These are phyloP conservation scores for Boletales sp. DNA, from an alignment of 768 basidiomycete genomes.

Conservation along the genomic window DNA sequence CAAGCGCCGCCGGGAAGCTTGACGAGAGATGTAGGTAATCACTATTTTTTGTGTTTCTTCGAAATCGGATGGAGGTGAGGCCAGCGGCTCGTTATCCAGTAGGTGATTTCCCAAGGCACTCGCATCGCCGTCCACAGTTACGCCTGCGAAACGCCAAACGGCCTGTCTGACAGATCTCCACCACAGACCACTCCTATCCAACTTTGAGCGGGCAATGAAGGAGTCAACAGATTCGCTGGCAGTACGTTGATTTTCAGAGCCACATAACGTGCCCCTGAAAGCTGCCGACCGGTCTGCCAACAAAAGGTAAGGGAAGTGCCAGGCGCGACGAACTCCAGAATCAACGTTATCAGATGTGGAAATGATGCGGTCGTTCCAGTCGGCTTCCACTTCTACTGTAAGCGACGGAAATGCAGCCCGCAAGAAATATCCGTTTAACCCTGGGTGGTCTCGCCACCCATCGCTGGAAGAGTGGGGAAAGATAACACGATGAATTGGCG, in stretches of 20 bases:
- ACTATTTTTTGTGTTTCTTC: slow-evolving; percentile 49
- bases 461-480: slow-evolving; percentile 58
- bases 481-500: slow-evolving; percentile 63
- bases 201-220: slow-evolving; percentile 39
- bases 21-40: slow-evolving; percentile 72
- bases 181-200: slow-evolving; percentile 48
- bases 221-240: slow-evolving; percentile 65
- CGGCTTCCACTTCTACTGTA: slow-evolving; percentile 61
- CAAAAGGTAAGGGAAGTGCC: slow-evolving; percentile 67
- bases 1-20: slow-evolving; percentile 50
- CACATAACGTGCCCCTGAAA: slow-evolving; percentile 62
- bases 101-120: slow-evolving; percentile 13
- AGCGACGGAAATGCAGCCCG: slow-evolving; percentile 70
- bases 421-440: slow-evolving; percentile 75
- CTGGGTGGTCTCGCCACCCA: slow-evolving; percentile 74
- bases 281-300: slow-evolving; percentile 76
- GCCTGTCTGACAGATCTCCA: slow-evolving; percentile 72
- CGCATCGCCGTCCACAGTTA: slow-evolving; percentile 32
- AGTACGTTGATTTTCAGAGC: slow-evolving; percentile 62
- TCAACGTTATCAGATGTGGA: slow-evolving; percentile 20
- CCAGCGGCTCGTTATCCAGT: not conserved
- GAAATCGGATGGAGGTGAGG: slow-evolving; percentile 17
- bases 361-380: slow-evolving; percentile 65
- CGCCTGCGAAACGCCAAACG: slow-evolving; percentile 67
- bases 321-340: slow-evolving; percentile 45